phyloP scores from a whole-genome alignment of 2,329 filamentous ascomycete species.

The Penicillium sumatraense region DNA sequence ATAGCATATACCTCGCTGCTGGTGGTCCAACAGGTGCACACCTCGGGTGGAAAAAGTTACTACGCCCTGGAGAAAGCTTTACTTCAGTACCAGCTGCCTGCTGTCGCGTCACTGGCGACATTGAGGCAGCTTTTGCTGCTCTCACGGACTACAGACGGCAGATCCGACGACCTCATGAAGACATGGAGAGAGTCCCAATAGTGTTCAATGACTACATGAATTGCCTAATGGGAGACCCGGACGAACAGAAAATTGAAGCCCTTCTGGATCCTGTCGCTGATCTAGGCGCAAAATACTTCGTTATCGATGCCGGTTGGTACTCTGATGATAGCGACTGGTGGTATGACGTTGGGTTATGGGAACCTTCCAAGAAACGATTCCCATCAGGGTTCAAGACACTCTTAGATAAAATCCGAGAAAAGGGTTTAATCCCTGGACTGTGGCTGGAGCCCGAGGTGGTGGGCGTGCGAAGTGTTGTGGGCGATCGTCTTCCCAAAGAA shows the following conservation, averaged over 20 bases:
- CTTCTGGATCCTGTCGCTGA: slow-evolving; percentile 32
- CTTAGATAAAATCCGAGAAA: slow-evolving; percentile 27
- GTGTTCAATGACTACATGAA: slow-evolving; percentile 50
- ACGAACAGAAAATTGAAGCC: slow-evolving; percentile 38
- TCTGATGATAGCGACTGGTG: slow-evolving; percentile 43
- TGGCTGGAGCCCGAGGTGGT: slow-evolving; percentile 46
- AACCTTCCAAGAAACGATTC: slow-evolving; percentile 38
- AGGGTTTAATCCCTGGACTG: slow-evolving; percentile 36
- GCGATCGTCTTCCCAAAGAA: slow-evolving; percentile 14
- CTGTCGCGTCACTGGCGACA: slow-evolving; percentile 24
- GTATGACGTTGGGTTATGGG: slow-evolving; percentile 43
- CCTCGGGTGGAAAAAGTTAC: neutral
- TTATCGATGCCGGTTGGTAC: slow-evolving; percentile 46
- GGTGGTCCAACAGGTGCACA: slow-evolving; percentile 31
- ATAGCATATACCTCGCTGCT: slow-evolving; percentile 36
- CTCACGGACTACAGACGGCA: slow-evolving; percentile 36
- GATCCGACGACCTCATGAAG: slow-evolving; percentile 34
- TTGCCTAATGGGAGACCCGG: slow-evolving; percentile 45
- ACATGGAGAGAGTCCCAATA: slow-evolving; percentile 35
- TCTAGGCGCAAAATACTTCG: slow-evolving; percentile 41
- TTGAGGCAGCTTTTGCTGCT: slow-evolving; percentile 29
- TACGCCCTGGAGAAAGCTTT: neutral
- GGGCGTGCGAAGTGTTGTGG: slow-evolving; percentile 34
- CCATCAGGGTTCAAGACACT: slow-evolving; percentile 35
- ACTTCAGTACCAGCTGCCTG: slow-evolving; percentile 15